Evolutionary conservation across 1,284 basidiomycete species (phyloP).

Genomic region (Xerocomus amazonicus): DNA sequence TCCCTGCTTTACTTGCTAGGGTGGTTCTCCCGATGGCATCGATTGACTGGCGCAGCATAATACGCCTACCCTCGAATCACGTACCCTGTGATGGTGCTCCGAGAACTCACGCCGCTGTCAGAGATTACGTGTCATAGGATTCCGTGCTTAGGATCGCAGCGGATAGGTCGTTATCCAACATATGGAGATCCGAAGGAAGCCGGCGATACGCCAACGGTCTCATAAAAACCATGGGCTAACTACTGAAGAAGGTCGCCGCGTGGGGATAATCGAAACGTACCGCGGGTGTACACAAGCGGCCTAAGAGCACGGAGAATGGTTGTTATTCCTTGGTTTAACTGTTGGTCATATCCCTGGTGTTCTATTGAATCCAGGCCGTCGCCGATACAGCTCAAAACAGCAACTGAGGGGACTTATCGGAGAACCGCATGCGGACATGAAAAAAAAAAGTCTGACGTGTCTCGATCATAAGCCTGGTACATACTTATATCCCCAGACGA

Average conservation of each 20-base stretch:
- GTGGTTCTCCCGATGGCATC: conserved; percentile 32
- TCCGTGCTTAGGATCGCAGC: conserved; percentile 10
- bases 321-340: conserved; percentile 4
- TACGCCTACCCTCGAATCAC: conserved; percentile 32
- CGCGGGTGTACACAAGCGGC: conserved; percentile 1
- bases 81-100: conserved; percentile 10
- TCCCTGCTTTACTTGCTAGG: conserved; percentile 10
- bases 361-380: conserved; percentile 10
- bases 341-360: conserved; percentile 9
- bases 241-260: conserved; percentile 22
- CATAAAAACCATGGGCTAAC: conserved; percentile 14
- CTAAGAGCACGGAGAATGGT: conserved; percentile 5
- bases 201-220: conserved; percentile 27
- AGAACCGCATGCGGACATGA: conserved; percentile 9
- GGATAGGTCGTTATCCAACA: conserved; percentile 8
- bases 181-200: conserved; percentile 17
- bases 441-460: conserved; percentile 9
- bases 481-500: conserved; percentile 2
- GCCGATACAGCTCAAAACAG: conserved; percentile 11
- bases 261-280: conserved; percentile 20
- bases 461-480: conserved; percentile 8
- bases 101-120: conserved; percentile 30
- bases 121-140: conserved; percentile 28
- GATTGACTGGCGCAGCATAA: conserved; percentile 26
- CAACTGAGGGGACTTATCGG: conserved; percentile 6